Base-by-base conservation (phyloP, 2,329 filamentous ascomycete genomes). In the Alternaria gaisen region DNA sequence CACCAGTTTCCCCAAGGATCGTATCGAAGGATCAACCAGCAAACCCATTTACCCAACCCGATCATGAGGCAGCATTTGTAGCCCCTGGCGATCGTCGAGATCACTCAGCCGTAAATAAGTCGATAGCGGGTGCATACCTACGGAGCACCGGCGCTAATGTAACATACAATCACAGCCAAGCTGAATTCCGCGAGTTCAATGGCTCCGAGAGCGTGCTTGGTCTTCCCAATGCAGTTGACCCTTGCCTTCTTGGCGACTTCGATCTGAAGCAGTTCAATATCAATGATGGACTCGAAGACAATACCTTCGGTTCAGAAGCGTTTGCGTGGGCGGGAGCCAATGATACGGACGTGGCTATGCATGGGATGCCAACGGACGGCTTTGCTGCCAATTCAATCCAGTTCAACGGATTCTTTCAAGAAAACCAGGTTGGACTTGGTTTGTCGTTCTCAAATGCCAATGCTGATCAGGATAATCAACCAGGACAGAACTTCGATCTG, bases 181-280 rank as follows among this genome's bases (percentile, higher is more conserved):
- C 46, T 32, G 53, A 53, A 40, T 58, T 55, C 44, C 63, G 48
- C 22, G 46, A 56, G 22, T 20, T 38, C 11, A 57, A 38, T n/a
- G 42, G 32, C 44, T 56, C 42, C 52, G 47, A 32, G n/a, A 63
- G 53, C 52, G 41, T 56, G 22, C 43, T 62, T 36, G 52, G 61
- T 43, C 52, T 64, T 26, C 51, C 56, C 40, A 48, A 40, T 47
- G n/a, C 53, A 34, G 48, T 57, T 14, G 48, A 56, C 18, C 50
- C 41, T 11, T 46, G 46, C 12, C 51, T 61, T 22, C 40, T 64
- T 6, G 55, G 44, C 20, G n/a, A 56, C 2, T 28, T 59, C 22
- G 63, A 65, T 36, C 47, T 46, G 26, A 14, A 40, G 22, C 48
- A 50, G 2, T 51, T 60, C 8, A 20, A 38, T 34, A 18, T 36